phyloP scores from a whole-genome alignment of 306 rosid species.

The Gleditsia sinensis region DNA sequence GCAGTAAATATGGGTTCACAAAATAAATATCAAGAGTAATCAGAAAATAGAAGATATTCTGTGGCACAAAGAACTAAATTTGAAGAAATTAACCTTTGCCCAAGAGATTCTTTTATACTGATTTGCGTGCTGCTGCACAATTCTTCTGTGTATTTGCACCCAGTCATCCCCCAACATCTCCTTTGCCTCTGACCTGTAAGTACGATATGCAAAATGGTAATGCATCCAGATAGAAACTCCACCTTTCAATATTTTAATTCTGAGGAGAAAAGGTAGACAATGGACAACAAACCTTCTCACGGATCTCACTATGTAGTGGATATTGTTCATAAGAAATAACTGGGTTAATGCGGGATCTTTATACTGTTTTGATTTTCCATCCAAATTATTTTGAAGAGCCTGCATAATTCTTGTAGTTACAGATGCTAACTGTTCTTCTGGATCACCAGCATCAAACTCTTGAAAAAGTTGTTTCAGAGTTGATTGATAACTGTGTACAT shows the following conservation, averaged over 20 bases:
- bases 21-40: background rate
- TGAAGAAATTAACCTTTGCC: constrained; percentile 72
- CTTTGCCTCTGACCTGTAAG: constrained; percentile 89
- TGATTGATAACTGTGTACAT: constrained; percentile 71
- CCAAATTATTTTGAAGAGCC: constrained; percentile 94
- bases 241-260: background rate
- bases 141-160: constrained; percentile 98
- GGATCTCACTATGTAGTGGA: constrained; percentile 96
- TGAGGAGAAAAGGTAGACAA: background rate
- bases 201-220: constrained; percentile 9
- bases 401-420: constrained; percentile 91
- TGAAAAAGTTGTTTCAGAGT: constrained; percentile 83
- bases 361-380: constrained; percentile 95
- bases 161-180: constrained; percentile 98
- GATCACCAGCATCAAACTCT: constrained; percentile 66
- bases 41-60: background rate
- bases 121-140: constrained; percentile 98
- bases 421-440: constrained; percentile 69
- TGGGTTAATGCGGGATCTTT: constrained; percentile 90
- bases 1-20: background rate
- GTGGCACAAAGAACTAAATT: background rate
- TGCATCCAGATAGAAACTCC: constrained; percentile 19
- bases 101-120: constrained; percentile 96
- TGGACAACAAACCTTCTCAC: constrained; percentile 71
- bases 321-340: constrained; percentile 95